Conservation (phyloP, 768 basidiomycete species). For the Hygrophoropsis aurantiaca region DNA sequence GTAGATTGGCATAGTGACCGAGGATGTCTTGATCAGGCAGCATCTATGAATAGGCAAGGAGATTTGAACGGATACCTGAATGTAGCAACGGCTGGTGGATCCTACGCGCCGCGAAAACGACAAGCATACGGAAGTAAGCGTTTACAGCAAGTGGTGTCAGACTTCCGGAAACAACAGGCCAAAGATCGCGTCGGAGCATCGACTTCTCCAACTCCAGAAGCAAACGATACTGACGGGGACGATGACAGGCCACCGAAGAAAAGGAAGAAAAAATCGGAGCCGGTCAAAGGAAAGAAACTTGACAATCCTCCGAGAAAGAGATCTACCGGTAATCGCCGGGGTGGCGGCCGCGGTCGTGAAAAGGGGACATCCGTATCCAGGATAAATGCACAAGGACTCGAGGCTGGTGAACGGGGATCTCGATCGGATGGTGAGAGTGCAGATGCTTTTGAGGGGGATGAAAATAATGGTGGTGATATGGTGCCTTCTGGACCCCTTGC, state of each 20-base stretch:
- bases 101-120: conserved; percentile 73
- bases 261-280: conserved; percentile 25
- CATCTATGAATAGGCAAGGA: conserved; percentile 72
- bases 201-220: conserved; percentile 12
- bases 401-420: conserved; percentile 9
- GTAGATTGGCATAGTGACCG: not conserved
- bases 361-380: not conserved
- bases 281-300: not conserved
- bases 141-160: conserved; percentile 81
- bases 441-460: conserved; percentile 10
- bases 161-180: conserved; percentile 59
- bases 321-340: conserved; percentile 4
- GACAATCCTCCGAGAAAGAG: conserved; percentile 2
- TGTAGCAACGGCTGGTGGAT: conserved; percentile 62
- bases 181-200: conserved; percentile 13
- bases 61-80: conserved; percentile 78
- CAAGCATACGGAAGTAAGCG: conserved; percentile 86
- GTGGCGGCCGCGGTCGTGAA: not conserved
- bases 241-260: conserved; percentile 29
- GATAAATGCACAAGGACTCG: not conserved
- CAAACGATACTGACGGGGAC: conserved; percentile 25
- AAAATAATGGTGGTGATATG: conserved; percentile 1
- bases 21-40: conserved; percentile 39
- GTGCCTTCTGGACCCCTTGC: conserved; percentile 22
- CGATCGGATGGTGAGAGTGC: conserved; percentile 19